phyloP scores from a whole-genome alignment of 805 yeast species.

The Saccharomyces kudriavzevii region DNA sequence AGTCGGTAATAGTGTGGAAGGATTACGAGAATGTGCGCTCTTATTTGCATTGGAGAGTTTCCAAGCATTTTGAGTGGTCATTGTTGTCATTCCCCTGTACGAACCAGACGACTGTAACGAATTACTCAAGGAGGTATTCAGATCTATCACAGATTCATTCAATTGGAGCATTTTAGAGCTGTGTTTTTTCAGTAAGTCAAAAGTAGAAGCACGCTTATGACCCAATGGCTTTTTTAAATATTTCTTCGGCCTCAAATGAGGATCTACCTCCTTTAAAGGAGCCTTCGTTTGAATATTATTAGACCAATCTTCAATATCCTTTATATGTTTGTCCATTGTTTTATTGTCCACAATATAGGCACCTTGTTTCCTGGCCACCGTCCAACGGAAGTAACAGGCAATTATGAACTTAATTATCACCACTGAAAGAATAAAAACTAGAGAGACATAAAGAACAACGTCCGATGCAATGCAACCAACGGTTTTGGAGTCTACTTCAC shows the following conservation, averaged over 20 bases:
- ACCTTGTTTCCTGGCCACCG: slow-evolving; percentile 71
- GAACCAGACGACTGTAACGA: slow-evolving; percentile 3
- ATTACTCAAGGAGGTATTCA: background rate
- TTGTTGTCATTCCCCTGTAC: slow-evolving; percentile 38
- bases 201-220: slow-evolving; percentile 26
- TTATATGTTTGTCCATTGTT: slow-evolving; percentile 54
- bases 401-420: slow-evolving; percentile 69
- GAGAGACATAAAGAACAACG: slow-evolving; percentile 70
- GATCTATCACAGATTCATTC: slow-evolving; percentile 11
- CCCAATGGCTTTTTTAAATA: slow-evolving; percentile 20
- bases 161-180: slow-evolving; percentile 26
- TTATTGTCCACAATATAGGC: slow-evolving; percentile 54
- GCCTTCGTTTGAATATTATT: slow-evolving; percentile 49
- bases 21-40: slow-evolving; percentile 3
- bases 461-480: slow-evolving; percentile 91
- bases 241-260: slow-evolving; percentile 41
- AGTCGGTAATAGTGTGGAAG: slow-evolving; percentile 8
- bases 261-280: slow-evolving; percentile 45
- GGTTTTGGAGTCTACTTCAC: slow-evolving; percentile 78
- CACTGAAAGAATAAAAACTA: slow-evolving; percentile 76
- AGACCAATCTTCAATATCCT: slow-evolving; percentile 79
- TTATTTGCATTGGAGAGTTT: slow-evolving; percentile 4
- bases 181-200: slow-evolving; percentile 33
- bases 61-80: slow-evolving; percentile 54
- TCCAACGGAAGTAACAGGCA: slow-evolving; percentile 88